Percentiles rank a stretch among this genome's conserved stretches.
Evolutionary conservation across 2,329 filamentous ascomycete genomes (phyloP).

Genomic region (Calonectria naviculata): DNA sequence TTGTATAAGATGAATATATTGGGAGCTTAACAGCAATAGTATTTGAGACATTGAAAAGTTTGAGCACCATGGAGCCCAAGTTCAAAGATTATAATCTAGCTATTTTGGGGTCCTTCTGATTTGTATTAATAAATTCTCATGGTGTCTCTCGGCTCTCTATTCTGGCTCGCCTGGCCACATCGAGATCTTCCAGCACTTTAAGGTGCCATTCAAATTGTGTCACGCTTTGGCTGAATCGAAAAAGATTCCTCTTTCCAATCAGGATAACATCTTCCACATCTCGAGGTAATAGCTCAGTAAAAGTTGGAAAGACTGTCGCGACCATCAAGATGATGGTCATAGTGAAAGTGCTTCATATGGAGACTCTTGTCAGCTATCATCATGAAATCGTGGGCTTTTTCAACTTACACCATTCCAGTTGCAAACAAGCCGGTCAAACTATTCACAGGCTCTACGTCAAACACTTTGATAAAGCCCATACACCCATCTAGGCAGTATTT

Average conservation of each 20-base stretch:
- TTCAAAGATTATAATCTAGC: too few species aligned
- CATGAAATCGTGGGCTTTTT: background rate
- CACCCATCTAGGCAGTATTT: conserved; percentile 35
- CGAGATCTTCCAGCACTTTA: background rate
- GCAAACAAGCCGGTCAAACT: background rate
- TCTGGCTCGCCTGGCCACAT: background rate
- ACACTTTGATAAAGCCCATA: background rate
- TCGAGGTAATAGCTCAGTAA: background rate
- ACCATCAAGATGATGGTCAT: background rate
- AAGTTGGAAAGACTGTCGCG: background rate
- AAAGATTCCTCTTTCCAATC: background rate
- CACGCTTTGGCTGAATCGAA: background rate
- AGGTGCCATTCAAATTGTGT: background rate
- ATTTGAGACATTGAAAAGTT: too few species aligned
- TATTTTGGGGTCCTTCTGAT: too few species aligned
- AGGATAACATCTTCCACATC: background rate
- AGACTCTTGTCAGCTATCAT: background rate
- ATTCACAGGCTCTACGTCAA: background rate
- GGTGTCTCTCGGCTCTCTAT: background rate
- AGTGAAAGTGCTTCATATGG: background rate
- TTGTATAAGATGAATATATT: too few species aligned
- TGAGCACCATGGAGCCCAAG: too few species aligned
- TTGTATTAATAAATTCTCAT: background rate
- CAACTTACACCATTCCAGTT: conserved; percentile 7
- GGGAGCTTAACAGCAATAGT: too few species aligned